A percentile compares a stretch with the other conserved stretches of the same genome.
Evolutionary conservation across 2,329 filamentous ascomycete genomes (phyloP).

Genomic region (Orbilia ellipsospora): DNA sequence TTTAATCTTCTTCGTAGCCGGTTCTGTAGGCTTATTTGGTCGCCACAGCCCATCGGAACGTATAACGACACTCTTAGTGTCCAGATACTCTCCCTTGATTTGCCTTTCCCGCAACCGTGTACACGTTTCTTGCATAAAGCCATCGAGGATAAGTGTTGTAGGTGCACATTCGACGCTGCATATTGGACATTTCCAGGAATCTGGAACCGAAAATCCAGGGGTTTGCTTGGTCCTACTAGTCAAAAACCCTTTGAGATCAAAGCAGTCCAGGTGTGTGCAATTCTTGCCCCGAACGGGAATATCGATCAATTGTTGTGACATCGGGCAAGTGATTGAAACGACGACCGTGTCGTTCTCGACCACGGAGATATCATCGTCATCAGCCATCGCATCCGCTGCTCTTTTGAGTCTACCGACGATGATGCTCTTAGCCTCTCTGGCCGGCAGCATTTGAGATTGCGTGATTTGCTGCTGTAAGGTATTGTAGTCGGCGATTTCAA

Average conservation of each 20-base stretch:
- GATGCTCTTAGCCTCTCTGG: conserved; percentile 3
- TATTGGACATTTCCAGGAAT: conserved; percentile 88
- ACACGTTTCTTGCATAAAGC: conserved; percentile 75
- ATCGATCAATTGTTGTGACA: conserved; percentile 69
- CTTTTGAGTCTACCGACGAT: conserved; percentile 64
- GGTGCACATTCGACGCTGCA: conserved; percentile 83
- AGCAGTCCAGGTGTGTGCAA: conserved; percentile 86
- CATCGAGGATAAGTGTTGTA: conserved; percentile 75
- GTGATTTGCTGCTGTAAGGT: conserved; percentile 61
- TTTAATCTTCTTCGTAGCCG: conserved; percentile 54
- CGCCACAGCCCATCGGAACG: conserved; percentile 74
- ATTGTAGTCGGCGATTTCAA: conserved; percentile 59
- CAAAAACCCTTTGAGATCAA: conserved; percentile 87
- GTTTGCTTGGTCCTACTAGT: conserved; percentile 69
- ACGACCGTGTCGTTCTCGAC: conserved; percentile 63
- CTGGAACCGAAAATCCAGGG: conserved; percentile 62
- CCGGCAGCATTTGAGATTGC: conserved; percentile 11
- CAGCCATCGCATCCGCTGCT: conserved; percentile 59
- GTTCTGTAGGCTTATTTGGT: conserved; percentile 63
- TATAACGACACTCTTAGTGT: conserved; percentile 72
- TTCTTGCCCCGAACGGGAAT: conserved; percentile 75
- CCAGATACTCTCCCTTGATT: conserved; percentile 63
- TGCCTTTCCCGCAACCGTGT: conserved; percentile 65
- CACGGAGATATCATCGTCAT: conserved; percentile 72
- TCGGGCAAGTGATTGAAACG: conserved; percentile 66